These are phyloP conservation scores for Pythium dissimile DNA, from an alignment of 352 stramenopile species.

Conservation along the genomic window DNA sequence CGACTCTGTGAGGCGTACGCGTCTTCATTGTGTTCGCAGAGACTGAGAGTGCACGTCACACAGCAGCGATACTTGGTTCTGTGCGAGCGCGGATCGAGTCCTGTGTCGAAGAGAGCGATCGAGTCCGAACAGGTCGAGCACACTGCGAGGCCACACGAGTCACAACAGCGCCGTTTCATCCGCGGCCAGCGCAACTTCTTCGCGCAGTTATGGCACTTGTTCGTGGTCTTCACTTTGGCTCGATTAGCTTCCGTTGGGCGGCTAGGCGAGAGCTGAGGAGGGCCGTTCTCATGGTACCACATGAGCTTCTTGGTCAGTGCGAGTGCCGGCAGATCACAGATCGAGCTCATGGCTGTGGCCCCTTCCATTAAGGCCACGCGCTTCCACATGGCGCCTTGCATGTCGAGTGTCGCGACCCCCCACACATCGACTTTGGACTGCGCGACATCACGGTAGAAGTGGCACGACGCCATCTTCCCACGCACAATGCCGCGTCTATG, in stretches of 20 bases:
- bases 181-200: not conserved
- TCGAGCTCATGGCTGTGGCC: not conserved
- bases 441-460: slow-evolving; percentile 15
- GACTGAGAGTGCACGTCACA: slow-evolving; percentile 1
- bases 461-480: slow-evolving; percentile 23
- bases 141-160: not conserved
- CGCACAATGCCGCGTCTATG: slow-evolving; percentile 15
- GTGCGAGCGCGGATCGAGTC: slow-evolving; percentile 11
- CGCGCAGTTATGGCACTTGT: slow-evolving; percentile 16
- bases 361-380: slow-evolving; percentile 12
- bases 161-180: slow-evolving; percentile 12
- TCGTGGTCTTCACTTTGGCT: not conserved
- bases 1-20: slow-evolving; percentile 13
- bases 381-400: slow-evolving; percentile 21
- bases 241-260: not conserved
- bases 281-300: slow-evolving; percentile 17
- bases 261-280: slow-evolving; percentile 3
- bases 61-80: slow-evolving; percentile 4
- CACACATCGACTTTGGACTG: slow-evolving; percentile 23
- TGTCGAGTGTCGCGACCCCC: slow-evolving; percentile 10
- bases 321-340: slow-evolving; percentile 11
- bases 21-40: slow-evolving; percentile 3
- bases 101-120: not conserved
- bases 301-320: slow-evolving; percentile 22
- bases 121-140: slow-evolving; percentile 10